These are phyloP conservation scores for Plasmodium gonderi DNA, from an alignment of 169 alveolate genomes.

Conservation along the genomic window DNA sequence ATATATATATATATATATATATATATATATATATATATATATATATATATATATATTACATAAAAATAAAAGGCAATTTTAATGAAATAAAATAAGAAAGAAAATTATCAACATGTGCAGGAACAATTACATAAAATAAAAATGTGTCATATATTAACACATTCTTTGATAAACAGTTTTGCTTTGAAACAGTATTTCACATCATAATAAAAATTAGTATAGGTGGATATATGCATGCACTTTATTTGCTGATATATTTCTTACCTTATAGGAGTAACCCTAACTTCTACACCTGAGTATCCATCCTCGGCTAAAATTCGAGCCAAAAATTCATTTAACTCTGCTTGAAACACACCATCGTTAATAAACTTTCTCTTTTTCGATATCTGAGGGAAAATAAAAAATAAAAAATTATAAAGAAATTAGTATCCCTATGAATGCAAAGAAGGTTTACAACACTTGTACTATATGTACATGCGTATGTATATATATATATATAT, in stretches of 20 bases:
- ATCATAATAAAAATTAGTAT: too few species aligned
- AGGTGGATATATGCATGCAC: neutral
- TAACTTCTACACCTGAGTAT: conserved; percentile 98
- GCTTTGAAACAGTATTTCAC: too few species aligned
- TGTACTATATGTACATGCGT: neutral
- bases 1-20: neutral
- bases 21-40: neutral
- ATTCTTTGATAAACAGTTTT: too few species aligned
- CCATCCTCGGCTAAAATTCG: conserved; percentile 98
- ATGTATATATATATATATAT: neutral
- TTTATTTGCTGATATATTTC: neutral
- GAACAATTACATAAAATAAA: too few species aligned
- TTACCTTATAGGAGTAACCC: conserved; percentile 92
- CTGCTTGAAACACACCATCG: conserved; percentile 99
- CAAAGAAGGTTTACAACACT: neutral
- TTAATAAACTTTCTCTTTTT: conserved; percentile 96
- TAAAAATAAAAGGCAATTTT: too few species aligned
- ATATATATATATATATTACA: neutral
- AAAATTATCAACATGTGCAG: too few species aligned
- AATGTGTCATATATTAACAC: too few species aligned
- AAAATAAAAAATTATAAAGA: neutral
- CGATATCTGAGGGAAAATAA: conserved; percentile 84
- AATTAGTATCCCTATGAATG: neutral
- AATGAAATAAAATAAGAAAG: too few species aligned
- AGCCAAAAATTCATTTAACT: conserved; percentile 97